Conservation (phyloP, 169 alveolate species). For the Blepharisma undulans region DNA sequence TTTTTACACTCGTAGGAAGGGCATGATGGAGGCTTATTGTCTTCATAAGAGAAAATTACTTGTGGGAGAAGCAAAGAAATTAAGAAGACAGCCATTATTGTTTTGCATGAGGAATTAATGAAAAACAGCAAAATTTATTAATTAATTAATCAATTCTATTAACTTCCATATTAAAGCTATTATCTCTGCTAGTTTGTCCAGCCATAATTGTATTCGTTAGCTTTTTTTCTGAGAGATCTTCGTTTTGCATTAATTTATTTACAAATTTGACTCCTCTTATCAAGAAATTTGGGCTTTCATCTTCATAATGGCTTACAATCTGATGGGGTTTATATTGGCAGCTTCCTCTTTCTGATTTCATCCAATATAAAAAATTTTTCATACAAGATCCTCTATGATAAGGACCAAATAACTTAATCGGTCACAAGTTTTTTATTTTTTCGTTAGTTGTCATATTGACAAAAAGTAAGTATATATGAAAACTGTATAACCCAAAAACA, state of each 20-base stretch:
- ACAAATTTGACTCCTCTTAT: background rate
- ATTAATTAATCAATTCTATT: background rate
- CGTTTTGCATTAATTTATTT: background rate
- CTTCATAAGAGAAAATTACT: background rate
- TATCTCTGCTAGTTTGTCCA: background rate
- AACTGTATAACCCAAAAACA: conserved; percentile 40
- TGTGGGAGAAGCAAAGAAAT: background rate
- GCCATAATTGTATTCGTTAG: background rate
- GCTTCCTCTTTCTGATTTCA: background rate
- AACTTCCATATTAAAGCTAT: background rate
- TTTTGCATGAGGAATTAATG: no score
- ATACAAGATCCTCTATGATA: background rate
- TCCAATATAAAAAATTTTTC: background rate
- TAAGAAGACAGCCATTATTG: background rate
- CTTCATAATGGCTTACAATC: background rate
- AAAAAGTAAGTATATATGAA: conserved; percentile 38
- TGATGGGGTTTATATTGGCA: background rate
- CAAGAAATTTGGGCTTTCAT: background rate
- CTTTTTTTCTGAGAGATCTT: background rate
- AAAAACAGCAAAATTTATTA: background rate
- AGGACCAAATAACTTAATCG: background rate
- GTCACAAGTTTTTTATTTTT: conserved; percentile 39
- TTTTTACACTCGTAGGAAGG: background rate
- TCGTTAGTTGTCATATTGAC: conserved; percentile 44
- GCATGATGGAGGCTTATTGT: background rate